These are phyloP conservation scores for Paramecium sonneborni DNA, from an alignment of 73 alveolate species.

Conservation along the genomic window DNA sequence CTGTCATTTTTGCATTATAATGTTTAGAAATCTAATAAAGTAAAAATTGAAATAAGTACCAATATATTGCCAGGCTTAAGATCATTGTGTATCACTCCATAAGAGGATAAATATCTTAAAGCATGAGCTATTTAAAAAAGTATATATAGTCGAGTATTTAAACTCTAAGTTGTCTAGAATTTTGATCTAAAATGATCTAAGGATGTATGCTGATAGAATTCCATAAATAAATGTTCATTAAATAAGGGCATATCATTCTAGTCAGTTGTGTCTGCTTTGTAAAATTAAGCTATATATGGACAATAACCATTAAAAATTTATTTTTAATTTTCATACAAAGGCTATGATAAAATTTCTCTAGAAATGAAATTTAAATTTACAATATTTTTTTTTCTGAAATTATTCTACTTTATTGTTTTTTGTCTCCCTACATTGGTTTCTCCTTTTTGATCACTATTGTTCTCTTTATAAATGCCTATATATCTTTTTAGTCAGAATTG, in stretches of 20 bases:
- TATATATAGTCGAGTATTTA: neutral
- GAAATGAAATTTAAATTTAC: neutral
- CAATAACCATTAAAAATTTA: neutral
- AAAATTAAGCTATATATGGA: neutral
- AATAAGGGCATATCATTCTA: too few species aligned
- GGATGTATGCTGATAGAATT: neutral
- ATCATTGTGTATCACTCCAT: neutral
- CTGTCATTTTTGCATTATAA: neutral
- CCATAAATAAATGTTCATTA: slow-evolving; percentile 6
- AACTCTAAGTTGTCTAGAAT: neutral
- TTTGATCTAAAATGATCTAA: slow-evolving; percentile 8
- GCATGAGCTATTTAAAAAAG: neutral
- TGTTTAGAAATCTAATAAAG: neutral
- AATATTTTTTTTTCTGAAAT: neutral
- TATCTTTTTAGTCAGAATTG: neutral
- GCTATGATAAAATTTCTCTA: neutral
- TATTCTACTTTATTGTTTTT: neutral
- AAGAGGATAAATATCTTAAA: neutral
- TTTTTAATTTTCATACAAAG: neutral
- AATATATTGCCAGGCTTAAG: slow-evolving; percentile 29
- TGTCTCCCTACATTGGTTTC: neutral
- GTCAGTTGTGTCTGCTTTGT: neutral
- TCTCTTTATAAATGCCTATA: neutral
- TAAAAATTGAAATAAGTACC: neutral
- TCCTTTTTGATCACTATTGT: neutral